These are phyloP conservation scores for Colletotrichum lini DNA, from an alignment of 2,329 filamentous ascomycete genomes.

Conservation along the genomic window DNA sequence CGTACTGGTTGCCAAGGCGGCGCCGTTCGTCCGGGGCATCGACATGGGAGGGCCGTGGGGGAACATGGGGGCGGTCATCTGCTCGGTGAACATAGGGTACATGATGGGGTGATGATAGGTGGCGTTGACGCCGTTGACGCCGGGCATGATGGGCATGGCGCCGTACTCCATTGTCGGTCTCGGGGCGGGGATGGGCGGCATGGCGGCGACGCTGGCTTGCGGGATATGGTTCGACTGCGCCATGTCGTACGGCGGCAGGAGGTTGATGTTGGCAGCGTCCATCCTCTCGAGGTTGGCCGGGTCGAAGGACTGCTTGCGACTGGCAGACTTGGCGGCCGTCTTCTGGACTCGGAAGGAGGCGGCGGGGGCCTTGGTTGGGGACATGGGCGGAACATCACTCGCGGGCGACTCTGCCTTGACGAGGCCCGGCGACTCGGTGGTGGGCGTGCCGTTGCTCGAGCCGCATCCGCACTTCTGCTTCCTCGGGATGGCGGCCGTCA, in stretches of 20 bases:
- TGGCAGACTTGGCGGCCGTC: conserved; percentile 52
- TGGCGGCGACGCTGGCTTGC: conserved; percentile 45
- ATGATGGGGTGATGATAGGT: conserved; percentile 39
- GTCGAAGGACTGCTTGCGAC: conserved; percentile 66
- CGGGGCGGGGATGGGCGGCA: conserved; percentile 42
- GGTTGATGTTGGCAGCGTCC: conserved; percentile 66
- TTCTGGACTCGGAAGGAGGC: conserved; percentile 64
- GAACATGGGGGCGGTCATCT: conserved; percentile 33
- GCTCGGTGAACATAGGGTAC: conserved; percentile 37
- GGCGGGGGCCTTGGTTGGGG: conserved; percentile 52
- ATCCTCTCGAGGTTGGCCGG: conserved; percentile 64
- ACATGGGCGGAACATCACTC: conserved; percentile 51
- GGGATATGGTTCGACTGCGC: conserved; percentile 31
- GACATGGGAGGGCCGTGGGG: conserved; percentile 16
- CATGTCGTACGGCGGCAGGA: conserved; percentile 55
- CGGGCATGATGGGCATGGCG: conserved; percentile 38
- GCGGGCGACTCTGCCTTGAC: conserved; percentile 46
- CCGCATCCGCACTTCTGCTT: conserved; percentile 71
- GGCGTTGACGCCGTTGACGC: conserved; percentile 37
- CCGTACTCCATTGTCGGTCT: conserved; percentile 38
- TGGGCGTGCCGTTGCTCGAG: conserved; percentile 45
- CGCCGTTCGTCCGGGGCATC: conserved; percentile 21
- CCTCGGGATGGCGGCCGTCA: conserved; percentile 75
- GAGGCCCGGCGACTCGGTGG: conserved; percentile 36
- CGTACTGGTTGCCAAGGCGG: background rate